Evolutionary conservation across 2,329 filamentous ascomycete genomes (phyloP), one percentile per base, ranked within the genome.

Genomic region (Botryotinia narcissicola): DNA sequence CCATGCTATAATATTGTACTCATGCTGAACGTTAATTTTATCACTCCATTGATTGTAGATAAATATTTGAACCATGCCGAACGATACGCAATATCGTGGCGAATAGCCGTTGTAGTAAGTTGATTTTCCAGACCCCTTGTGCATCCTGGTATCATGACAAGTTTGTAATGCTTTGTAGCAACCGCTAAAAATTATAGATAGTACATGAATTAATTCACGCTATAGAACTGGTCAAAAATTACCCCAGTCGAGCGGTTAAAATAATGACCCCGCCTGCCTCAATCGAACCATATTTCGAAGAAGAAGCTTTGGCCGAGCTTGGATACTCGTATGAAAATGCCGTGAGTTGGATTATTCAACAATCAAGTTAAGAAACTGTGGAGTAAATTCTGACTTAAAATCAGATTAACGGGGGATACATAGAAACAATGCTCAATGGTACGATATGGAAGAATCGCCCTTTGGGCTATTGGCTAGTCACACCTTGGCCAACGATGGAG

Each of bases 321-420:
- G 75, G 77, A n/a, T 75, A 44, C 32, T 73, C 67, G 16, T 75
- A 73, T 29, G 75, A 78, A 42, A 44, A 73, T 46, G 64, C 61
- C 35, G 77, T 78, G 63, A 61, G 63, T 67, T 67, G 22, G 73
- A 64, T n/a, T 66, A 46, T 40, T 46, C 64, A 2, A 54, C n/a
- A 37, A 54, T 18, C 16, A 67, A 7, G 46, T 16, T 12, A 8
- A 14, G 10, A 12, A 10, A 40, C 2, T 67, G 8, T 48, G 4
- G 4, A 14, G n/a, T 12, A 22, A 18, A 37, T 12, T 51, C 46
- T 51, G 44, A 67, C 22, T 4, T n/a, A 5, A 40, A 4, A n/a
- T 18, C 18, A 67, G 46, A 16, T 54, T 14, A 35, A 64, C 14
- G 29, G 42, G 14, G 42, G 44, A n/a, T 67, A 54, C 32, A 35